These are phyloP conservation scores for Trichoderma gamsii DNA, from an alignment of 495 filamentous ascomycete species.

Conservation along the genomic window DNA sequence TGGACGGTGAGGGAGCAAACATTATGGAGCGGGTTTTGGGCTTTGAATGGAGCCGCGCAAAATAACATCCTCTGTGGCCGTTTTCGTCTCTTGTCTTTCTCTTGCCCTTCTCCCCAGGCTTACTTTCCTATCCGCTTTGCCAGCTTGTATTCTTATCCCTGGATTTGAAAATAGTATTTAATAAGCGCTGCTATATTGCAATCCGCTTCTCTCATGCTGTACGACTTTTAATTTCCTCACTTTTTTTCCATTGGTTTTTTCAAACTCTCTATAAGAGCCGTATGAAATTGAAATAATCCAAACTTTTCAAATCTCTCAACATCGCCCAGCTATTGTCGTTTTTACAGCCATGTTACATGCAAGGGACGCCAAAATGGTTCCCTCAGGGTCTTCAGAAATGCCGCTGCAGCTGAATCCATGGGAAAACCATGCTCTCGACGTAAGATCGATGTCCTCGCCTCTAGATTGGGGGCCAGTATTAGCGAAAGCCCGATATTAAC, in stretches of 20 bases:
- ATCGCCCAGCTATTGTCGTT: neutral
- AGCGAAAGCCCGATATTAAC: neutral
- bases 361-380: neutral
- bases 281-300: neutral
- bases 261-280: neutral
- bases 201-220: neutral
- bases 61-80: neutral
- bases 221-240: neutral
- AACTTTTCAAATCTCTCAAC: neutral
- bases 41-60: too few species aligned
- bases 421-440: conserved; percentile 3
- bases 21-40: too few species aligned
- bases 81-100: neutral
- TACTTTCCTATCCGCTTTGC: neutral
- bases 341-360: neutral
- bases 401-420: conserved; percentile 11
- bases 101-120: neutral
- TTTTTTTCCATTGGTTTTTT: neutral
- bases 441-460: neutral
- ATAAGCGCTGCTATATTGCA: neutral
- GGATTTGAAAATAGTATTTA: neutral
- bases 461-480: neutral
- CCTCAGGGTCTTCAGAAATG: neutral
- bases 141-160: neutral
- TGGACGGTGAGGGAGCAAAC: too few species aligned